Evolutionary conservation across 2,329 filamentous ascomycete species (phyloP), one percentile per base, ranked within the genome.

Genomic region (Ilyonectria sp.): DNA sequence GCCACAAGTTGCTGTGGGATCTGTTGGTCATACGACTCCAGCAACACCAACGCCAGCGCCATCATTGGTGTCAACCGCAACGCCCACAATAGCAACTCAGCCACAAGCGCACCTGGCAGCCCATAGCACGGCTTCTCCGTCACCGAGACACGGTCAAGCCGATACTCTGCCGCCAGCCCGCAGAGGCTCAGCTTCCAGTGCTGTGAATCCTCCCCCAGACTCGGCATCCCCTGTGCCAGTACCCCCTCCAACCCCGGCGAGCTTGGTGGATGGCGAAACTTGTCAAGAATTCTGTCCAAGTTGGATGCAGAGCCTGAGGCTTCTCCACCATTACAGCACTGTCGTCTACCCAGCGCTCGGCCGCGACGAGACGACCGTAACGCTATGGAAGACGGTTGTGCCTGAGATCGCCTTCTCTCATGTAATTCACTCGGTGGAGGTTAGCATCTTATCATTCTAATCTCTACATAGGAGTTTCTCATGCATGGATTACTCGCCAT

Each of bases 401-500:
- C 69, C 67, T 0, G 63, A 69, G 26, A 40, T 37, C 6, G 69
- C 69, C 2, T 71, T 71, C 40, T 49, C 63, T 3, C 54, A 71
- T 35, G 69, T 71, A 52, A 47, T 67, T 13, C 2, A 21, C 21
- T 15, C 21, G 9, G 15, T 33, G 8, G 5, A 19, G 13, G 3
- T n/a, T 6, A 26, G 40, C 44, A 35, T 13, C 35, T 57, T 17
- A 19, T n/a, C 15, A 8, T n/a, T 43, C 40, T 43, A 17, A 43
- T 43, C 1, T 13, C 13, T 6, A n/a, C 40, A 21, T 26, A 71
- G 69, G 64, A 71, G 54, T 71, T 69, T 17, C 61, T 71, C 1
- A 71, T 71, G 69, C 59, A 71, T 53, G 69, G 69, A 1, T 31
- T 71, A 1, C 64, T 71, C 2, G 64, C 67, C 11, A 33, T 71